A percentile compares a stretch with the other conserved stretches of the same genome.
Evolutionary conservation across 768 basidiomycete species (phyloP).

Genomic region (Asterophora lycoperdoides): DNA sequence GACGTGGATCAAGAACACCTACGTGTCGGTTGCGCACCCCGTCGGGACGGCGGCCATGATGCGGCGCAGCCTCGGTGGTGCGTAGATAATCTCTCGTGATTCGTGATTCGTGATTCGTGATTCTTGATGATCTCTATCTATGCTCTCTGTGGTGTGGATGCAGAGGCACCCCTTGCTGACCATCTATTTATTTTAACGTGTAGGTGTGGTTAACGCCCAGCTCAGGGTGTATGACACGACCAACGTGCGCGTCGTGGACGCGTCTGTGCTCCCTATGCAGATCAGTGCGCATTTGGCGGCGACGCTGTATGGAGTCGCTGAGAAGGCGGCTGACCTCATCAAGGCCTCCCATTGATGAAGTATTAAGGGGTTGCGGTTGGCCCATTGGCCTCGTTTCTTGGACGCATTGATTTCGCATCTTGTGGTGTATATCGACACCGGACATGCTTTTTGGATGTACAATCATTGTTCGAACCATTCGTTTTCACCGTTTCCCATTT

Average conservation of each 20-base stretch:
- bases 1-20: conserved; percentile 40
- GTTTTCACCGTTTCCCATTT: no score
- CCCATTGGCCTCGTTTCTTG: no score
- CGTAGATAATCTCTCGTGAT: conserved; percentile 3
- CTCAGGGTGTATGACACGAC: conserved; percentile 43
- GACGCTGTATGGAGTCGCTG: conserved; percentile 51
- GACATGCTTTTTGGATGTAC: no score
- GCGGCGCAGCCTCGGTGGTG: conserved; percentile 34
- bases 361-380: no score
- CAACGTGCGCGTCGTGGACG: conserved; percentile 51
- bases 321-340: conserved; percentile 51
- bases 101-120: no score
- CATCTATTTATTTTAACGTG: no score
- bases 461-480: no score
- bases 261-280: conserved; percentile 44
- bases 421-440: no score
- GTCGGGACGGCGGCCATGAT: conserved; percentile 46
- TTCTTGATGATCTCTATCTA: no score
- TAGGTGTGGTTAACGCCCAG: conserved; percentile 44
- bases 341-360: conserved; percentile 30
- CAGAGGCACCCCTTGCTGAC: no score
- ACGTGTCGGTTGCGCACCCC: conserved; percentile 45
- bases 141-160: no score
- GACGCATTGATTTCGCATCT: no score
- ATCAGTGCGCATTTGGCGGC: conserved; percentile 43